phyloP scores from a whole-genome alignment of 2,329 filamentous ascomycete species.

The Neonectria hederae region DNA sequence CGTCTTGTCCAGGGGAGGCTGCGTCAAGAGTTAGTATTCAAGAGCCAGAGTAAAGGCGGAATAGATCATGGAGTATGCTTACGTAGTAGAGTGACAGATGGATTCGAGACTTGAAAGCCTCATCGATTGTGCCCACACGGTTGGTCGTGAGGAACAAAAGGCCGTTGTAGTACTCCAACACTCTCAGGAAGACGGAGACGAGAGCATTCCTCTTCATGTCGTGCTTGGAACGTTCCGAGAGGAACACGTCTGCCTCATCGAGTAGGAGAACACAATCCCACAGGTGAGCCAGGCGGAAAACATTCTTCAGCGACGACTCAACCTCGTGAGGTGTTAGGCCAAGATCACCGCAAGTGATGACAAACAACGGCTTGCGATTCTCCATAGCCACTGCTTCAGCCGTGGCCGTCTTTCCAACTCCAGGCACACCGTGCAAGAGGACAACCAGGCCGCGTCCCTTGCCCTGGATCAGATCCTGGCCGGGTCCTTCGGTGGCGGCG shows the following conservation, averaged over 20 bases:
- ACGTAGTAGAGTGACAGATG: conserved; percentile 56
- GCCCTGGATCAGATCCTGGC: conserved; percentile 55
- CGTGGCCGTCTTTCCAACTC: conserved; percentile 60
- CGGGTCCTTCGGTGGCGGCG: conserved; percentile 38
- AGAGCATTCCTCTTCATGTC: conserved; percentile 50
- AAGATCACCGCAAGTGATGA: conserved; percentile 60
- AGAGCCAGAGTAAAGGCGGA: background rate
- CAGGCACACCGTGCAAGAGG: conserved; percentile 57
- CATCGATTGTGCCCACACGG: conserved; percentile 58
- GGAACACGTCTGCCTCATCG: conserved; percentile 51
- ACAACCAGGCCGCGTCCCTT: conserved; percentile 57
- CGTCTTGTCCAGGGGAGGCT: conserved; percentile 49
- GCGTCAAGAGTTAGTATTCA: background rate
- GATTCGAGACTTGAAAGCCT: conserved; percentile 60
- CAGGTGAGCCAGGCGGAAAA: conserved; percentile 53
- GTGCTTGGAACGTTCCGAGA: conserved; percentile 41
- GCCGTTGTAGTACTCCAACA: conserved; percentile 59
- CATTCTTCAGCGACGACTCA: conserved; percentile 52
- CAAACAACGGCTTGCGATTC: conserved; percentile 56
- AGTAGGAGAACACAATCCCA: conserved; percentile 52
- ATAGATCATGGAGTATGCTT: conserved; percentile 6
- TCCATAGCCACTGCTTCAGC: conserved; percentile 55
- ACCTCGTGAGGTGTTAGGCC: conserved; percentile 54
- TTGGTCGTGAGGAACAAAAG: conserved; percentile 62
- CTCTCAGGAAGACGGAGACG: conserved; percentile 56